Evolutionary conservation across 2,329 filamentous ascomycete species (phyloP).

Genomic region (Trichoderma koningii): DNA sequence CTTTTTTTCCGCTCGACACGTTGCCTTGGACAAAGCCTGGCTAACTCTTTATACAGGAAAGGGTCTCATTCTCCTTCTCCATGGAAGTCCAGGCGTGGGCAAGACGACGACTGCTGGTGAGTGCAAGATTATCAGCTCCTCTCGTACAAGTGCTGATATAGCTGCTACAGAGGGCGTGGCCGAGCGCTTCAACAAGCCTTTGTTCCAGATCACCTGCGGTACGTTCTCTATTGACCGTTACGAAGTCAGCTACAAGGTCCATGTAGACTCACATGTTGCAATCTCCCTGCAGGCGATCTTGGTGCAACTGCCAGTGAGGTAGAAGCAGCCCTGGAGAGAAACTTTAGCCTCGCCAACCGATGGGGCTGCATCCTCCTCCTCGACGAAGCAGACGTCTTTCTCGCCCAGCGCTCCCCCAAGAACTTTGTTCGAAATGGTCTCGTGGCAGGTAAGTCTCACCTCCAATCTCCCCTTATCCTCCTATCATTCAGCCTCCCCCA

Average conservation of each 20-base stretch:
- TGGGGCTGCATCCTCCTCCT: conserved; percentile 37
- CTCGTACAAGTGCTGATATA: not conserved
- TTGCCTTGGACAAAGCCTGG: not conserved
- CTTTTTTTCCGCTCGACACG: too few species aligned
- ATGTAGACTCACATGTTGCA: not conserved
- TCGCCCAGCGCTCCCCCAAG: conserved; percentile 30
- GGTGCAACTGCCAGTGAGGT: conserved; percentile 10
- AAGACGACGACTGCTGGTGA: conserved; percentile 38
- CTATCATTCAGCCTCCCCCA: not conserved
- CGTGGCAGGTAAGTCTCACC: conserved; percentile 34
- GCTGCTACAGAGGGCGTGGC: conserved; percentile 29
- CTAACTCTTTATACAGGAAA: conserved; percentile 30
- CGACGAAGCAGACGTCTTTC: conserved; percentile 38
- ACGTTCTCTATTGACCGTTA: not conserved
- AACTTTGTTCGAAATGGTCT: conserved; percentile 38
- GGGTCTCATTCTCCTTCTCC: conserved; percentile 38
- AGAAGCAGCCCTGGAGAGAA: conserved; percentile 41
- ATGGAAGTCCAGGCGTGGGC: conserved; percentile 39
- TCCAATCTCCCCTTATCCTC: not conserved
- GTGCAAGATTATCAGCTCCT: not conserved
- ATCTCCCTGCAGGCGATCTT: conserved; percentile 26
- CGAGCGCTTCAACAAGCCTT: conserved; percentile 31
- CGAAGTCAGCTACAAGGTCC: not conserved
- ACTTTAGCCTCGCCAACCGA: conserved; percentile 32
- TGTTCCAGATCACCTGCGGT: conserved; percentile 34